Evolutionary conservation across 2,329 filamentous ascomycete species (phyloP).

Genomic region (Arachnopeziza araneosa): DNA sequence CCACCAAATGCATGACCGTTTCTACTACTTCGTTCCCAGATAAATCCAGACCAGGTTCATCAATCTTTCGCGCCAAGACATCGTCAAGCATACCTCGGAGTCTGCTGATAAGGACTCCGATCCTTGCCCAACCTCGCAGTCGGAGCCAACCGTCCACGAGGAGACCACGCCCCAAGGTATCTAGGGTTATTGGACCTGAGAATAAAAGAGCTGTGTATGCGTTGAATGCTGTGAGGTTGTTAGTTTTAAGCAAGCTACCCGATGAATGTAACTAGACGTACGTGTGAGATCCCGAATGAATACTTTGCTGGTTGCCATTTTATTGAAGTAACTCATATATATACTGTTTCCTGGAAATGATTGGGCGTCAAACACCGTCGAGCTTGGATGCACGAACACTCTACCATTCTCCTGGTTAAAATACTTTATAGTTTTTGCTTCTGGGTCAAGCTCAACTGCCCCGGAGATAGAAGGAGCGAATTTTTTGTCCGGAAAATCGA

Average conservation of each 20-base stretch:
- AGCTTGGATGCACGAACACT: constrained; percentile 89
- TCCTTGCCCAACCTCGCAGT: constrained; percentile 86
- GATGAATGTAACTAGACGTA: constrained; percentile 40
- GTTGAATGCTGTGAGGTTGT: constrained; percentile 63
- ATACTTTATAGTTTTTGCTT: constrained; percentile 88
- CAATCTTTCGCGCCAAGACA: constrained; percentile 73
- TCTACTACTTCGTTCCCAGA: constrained; percentile 63
- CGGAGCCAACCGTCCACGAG: constrained; percentile 88
- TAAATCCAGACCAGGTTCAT: constrained; percentile 60
- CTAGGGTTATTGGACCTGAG: constrained; percentile 75
- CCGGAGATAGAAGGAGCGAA: constrained; percentile 83
- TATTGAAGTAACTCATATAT: constrained; percentile 85
- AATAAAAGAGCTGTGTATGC: constrained; percentile 85
- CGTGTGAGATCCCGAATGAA: constrained; percentile 89
- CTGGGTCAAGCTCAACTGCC: constrained; percentile 87
- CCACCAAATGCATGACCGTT: constrained; percentile 73
- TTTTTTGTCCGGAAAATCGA: constrained; percentile 93
- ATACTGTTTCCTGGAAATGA: constrained; percentile 67
- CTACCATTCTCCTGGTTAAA: constrained; percentile 80
- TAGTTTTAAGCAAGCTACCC: not conserved
- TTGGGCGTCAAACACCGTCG: constrained; percentile 78
- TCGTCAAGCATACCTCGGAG: constrained; percentile 83
- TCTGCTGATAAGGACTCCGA: constrained; percentile 82
- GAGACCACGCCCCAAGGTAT: constrained; percentile 80
- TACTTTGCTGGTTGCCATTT: constrained; percentile 87